These are phyloP conservation scores for Miscanthus lutarioriparius DNA, from an alignment of 176 grass and related monocot species.

Conservation along the genomic window DNA sequence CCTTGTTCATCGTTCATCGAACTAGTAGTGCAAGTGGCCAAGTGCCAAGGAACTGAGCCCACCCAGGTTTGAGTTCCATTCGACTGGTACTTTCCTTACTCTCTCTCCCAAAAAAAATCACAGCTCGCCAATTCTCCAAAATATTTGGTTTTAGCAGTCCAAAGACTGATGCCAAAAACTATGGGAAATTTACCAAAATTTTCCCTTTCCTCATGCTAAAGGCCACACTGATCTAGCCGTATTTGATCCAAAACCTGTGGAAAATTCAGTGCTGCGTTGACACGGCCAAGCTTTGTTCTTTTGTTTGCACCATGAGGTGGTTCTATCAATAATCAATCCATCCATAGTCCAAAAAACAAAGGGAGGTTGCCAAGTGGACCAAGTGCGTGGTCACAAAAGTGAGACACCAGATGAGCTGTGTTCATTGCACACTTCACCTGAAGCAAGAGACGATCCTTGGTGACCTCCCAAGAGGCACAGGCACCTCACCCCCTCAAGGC, in stretches of 20 bases:
- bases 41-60: not conserved
- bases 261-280: slow-evolving; percentile 1
- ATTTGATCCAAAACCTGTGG: not conserved
- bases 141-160: not conserved
- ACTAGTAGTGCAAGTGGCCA: not conserved
- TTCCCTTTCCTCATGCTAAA: not conserved
- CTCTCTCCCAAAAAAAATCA: not conserved
- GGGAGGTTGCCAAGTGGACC: not conserved
- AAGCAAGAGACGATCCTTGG: not conserved
- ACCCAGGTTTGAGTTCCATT: not conserved
- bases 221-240: not conserved
- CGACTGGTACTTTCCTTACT: not conserved
- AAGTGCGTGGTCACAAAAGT: slow-evolving; percentile 1
- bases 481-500: slow-evolving; percentile 6
- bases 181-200: not conserved
- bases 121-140: too few species aligned
- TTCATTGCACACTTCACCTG: not conserved
- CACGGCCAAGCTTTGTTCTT: not conserved
- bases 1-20: not conserved
- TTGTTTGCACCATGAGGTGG: slow-evolving; percentile 20
- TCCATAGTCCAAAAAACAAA: not conserved
- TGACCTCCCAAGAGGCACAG: slow-evolving; percentile 34
- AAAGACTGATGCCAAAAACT: not conserved
- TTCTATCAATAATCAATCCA: not conserved
- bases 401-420: not conserved